Percentiles rank a stretch among this genome's conserved stretches.
These are phyloP conservation scores for Fusarium dimerum DNA, from an alignment of 2,329 filamentous ascomycete species.

Conservation along the genomic window DNA sequence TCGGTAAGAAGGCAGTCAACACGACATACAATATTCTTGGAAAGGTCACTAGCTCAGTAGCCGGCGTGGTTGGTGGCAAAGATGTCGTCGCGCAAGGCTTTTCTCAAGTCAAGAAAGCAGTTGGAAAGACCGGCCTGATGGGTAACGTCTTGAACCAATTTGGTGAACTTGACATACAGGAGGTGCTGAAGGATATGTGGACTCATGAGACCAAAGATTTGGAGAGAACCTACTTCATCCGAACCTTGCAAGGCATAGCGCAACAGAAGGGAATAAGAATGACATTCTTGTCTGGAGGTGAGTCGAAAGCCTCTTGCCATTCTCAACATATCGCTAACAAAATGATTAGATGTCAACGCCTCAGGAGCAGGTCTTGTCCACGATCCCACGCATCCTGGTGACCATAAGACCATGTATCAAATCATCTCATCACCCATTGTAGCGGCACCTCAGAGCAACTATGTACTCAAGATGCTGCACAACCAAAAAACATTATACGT, in stretches of 20 bases:
- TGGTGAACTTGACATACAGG: conserved; percentile 90
- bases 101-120: conserved; percentile 91
- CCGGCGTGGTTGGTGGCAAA: conserved; percentile 93
- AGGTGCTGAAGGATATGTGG: conserved; percentile 96
- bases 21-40: conserved; percentile 95
- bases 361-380: conserved; percentile 93
- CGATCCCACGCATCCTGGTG: conserved; percentile 84
- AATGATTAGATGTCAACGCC: conserved; percentile 70
- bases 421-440: conserved; percentile 92
- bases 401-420: conserved; percentile 99
- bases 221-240: conserved; percentile 93
- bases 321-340: conserved; percentile 21
- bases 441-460: conserved; percentile 79
- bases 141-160: conserved; percentile 94
- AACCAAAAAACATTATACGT: conserved; percentile 92
- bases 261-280: conserved; percentile 95
- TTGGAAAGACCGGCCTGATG: conserved; percentile 95
- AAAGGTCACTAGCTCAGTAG: conserved; percentile 92
- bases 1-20: conserved; percentile 94
- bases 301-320: conserved; percentile 27
- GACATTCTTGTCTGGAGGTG: conserved; percentile 91
- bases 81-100: conserved; percentile 92
- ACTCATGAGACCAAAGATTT: conserved; percentile 98
- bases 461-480: conserved; percentile 93
- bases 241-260: conserved; percentile 91